Base-by-base conservation (phyloP, 2,329 filamentous ascomycete species). In the Fusarium domesticum region DNA sequence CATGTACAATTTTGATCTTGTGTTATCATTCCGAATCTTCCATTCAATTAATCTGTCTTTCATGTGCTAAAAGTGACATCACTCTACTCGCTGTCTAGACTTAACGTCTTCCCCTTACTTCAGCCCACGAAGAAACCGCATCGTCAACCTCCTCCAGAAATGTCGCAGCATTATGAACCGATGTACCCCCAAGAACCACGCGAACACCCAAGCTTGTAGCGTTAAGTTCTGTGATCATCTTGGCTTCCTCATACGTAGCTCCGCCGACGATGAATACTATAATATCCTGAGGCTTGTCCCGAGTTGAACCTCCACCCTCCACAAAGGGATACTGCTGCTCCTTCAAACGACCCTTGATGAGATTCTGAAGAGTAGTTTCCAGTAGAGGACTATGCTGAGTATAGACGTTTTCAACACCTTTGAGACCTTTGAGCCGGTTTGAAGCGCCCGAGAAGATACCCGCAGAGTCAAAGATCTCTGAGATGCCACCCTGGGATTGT, bases 341-440 rank as follows among this genome's bases (percentile, higher is more conserved):
- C 59, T 83, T 86, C 46, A 98, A 70, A 20, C 87, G 82, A 1
- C 93, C 95, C 64, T 96, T 96, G 71, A 97, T 91, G 39, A 98
- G 74, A 58, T 92, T 92, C 63, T 96, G 92, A 15, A 98, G 71
- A 1, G 90, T 97, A 18, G 80, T 80, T 65, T 96, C 91, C 14
- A 98, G 69, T 17, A 89, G 78, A 0, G 95, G 90, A 6, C 89
- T 95, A 66, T 98, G 93, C 65, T 98, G 95, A 0, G 93, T 98
- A 66, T 98, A 98, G 19, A 98, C 93, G 59, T 98, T 98, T 66
- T 98, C 95, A 1, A 98, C 93, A 2, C 93, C 93, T 63, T 97
- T 96, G 12, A 98, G 76, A 0, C 93, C 93, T 62, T 95, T 96
- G 67, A 98, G 90, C 5, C 91, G 83, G 60, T 85, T 89, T 31